Evolutionary conservation across 257 asterid genomes (phyloP), one percentile per base, ranked within the genome.

Genomic region (Perilla frutescens): DNA sequence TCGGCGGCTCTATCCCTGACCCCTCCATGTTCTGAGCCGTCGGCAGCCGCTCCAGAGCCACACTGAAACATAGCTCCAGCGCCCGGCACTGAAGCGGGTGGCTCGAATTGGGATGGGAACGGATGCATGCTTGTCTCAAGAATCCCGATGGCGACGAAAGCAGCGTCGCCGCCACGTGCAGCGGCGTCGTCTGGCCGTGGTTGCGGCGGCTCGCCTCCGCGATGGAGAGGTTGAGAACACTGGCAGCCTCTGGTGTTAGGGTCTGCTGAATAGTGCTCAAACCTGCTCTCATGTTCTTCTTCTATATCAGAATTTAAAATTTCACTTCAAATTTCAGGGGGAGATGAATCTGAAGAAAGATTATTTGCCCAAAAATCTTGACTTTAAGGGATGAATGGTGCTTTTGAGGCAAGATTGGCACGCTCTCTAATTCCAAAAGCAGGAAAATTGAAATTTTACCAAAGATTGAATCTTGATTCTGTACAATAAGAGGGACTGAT

Each of bases 31-130:
- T 79, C 73, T 89, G 96, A 13, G 93, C 90, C 29, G 96, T 83
- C 0, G 91, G 96, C 7, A 91, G 84, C 44, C 97, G 86, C n/a
- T 94, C 96, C 12, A 94, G 74, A 0, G 98, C 98, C 13, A 94
- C 96, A 75, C 89, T 87, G 84, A 91, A 94, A 41, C 97, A 91
- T 53, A 94, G 90, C 85, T 94, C 97, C 29, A 94, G 61, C 3
- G 98, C 96, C 4, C 97, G 91, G 81, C 96, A 91, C 96, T 93
- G 97, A 5, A 93, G 89, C 0, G 98, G 98, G 69, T 94, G 98
- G 60, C 93, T 87, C 0, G 97, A 91, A 74, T 91, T 91, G 5
- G 98, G 99, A 53, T 94, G 99, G 3, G 99, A 90, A 1, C 97
- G 89, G 69, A 90, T 88, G 82, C 99, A 94, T 0, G 99, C 97